phyloP scores from a whole-genome alignment of 2,329 filamentous ascomycete species.

The Fusarium solani-melongenae region DNA sequence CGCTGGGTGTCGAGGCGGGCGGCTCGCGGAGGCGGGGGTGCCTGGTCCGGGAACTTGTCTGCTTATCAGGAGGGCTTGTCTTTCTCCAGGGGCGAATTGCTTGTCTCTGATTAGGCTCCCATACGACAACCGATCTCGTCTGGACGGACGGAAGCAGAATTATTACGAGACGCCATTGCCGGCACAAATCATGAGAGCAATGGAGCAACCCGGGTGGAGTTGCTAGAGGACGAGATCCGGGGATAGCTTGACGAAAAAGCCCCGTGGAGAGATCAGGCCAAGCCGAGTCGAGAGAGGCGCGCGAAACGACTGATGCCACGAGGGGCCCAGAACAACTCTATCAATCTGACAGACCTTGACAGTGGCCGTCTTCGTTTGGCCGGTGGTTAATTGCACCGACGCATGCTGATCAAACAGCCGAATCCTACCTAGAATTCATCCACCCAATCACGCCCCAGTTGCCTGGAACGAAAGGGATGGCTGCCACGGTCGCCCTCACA shows the following conservation, averaged over 20 bases:
- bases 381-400: conserved; percentile 22
- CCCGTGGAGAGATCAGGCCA: background rate
- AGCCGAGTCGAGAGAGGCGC: background rate
- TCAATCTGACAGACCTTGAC: background rate
- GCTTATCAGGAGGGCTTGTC: conserved; percentile 28
- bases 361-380: conserved; percentile 11
- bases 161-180: background rate
- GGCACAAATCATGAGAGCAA: background rate
- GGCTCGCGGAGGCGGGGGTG: conserved; percentile 13
- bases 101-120: conserved; percentile 15
- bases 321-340: conserved; percentile 11
- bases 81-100: conserved; percentile 19
- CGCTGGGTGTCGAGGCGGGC: background rate
- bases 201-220: background rate
- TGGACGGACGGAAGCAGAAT: conserved; percentile 25
- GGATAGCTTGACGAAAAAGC: background rate
- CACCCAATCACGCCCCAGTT: conserved; percentile 23
- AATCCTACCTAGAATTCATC: conserved; percentile 15
- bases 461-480: conserved; percentile 25
- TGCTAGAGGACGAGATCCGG: background rate
- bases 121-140: conserved; percentile 14
- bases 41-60: background rate
- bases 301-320: conserved; percentile 2
- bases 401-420: conserved; percentile 21
- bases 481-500: conserved; percentile 16